Evolutionary conservation across 768 basidiomycete species (phyloP).

Genomic region (Hirschioporus abietinus): DNA sequence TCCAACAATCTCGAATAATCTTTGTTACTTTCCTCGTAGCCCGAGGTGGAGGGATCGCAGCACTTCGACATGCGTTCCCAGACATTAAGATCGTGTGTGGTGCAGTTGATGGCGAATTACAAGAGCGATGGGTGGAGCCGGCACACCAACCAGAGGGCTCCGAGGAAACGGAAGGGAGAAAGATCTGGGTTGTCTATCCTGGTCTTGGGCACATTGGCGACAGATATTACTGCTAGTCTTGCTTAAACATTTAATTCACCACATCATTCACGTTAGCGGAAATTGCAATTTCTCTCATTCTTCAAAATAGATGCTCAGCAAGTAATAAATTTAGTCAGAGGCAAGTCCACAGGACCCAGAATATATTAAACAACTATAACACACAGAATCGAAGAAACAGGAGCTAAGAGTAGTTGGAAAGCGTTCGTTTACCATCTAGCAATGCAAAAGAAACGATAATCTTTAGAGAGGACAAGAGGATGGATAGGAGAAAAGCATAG

Average conservation of each 20-base stretch:
- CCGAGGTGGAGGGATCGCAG: slow-evolving; percentile 69
- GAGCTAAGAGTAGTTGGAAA: background rate
- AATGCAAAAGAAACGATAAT: background rate
- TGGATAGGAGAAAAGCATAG: background rate
- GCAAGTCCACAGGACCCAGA: background rate
- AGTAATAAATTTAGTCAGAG: background rate
- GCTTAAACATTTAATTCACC: background rate
- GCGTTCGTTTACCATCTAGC: background rate
- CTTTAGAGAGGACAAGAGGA: background rate
- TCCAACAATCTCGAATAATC: slow-evolving; percentile 76
- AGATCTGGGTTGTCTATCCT: slow-evolving; percentile 81
- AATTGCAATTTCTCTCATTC: background rate
- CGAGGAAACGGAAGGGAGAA: slow-evolving; percentile 43
- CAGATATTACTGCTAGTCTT: slow-evolving; percentile 32
- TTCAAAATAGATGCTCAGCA: background rate
- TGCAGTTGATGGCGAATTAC: slow-evolving; percentile 72
- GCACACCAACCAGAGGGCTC: slow-evolving; percentile 38
- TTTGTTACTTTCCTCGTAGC: slow-evolving; percentile 89
- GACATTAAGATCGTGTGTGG: slow-evolving; percentile 79
- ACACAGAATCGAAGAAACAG: background rate
- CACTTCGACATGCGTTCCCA: slow-evolving; percentile 82
- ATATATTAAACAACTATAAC: background rate
- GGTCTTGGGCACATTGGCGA: slow-evolving; percentile 86
- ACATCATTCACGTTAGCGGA: background rate
- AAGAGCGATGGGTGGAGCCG: slow-evolving; percentile 66